A percentile compares a stretch with the other conserved stretches of the same genome.
Conservation (phyloP, 2,329 filamentous ascomycete genomes). For the Rhinocladiella similis region DNA sequence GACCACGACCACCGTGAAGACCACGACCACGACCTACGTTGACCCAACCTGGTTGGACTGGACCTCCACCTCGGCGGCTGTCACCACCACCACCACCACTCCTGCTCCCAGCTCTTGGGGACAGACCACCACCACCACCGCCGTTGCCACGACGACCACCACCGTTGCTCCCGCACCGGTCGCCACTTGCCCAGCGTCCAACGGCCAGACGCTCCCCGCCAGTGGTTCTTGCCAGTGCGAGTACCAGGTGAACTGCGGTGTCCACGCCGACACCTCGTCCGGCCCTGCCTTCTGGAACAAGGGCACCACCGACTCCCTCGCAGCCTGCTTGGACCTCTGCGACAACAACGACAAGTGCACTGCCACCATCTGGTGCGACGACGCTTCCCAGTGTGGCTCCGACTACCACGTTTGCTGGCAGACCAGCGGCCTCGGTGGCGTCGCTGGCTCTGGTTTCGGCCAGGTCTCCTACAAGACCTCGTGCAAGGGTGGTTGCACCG, state of each 20-base stretch:
- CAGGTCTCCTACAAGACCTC: constrained; percentile 23
- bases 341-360: constrained; percentile 19
- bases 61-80: constrained; percentile 1
- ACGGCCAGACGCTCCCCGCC: constrained; percentile 8
- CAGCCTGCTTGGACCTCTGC: constrained; percentile 17
- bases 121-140: constrained; percentile 11
- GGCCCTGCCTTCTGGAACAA: constrained; percentile 16
- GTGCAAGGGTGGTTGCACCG: constrained; percentile 16
- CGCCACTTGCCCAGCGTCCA: constrained; percentile 18
- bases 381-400: constrained; percentile 3
- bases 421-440: constrained; percentile 8
- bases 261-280: constrained; percentile 8
- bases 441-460: constrained; percentile 9
- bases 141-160: constrained; percentile 4
- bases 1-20: constrained; percentile 4
- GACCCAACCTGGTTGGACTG: constrained; percentile 8
- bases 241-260: constrained; percentile 18
- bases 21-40: neutral
- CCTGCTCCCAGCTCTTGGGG: neutral
- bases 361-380: constrained; percentile 19
- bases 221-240: constrained; percentile 20
- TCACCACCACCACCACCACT: constrained; percentile 2
- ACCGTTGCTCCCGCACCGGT: constrained; percentile 1
- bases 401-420: constrained; percentile 23
- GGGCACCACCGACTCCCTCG: constrained; percentile 3